Evolutionary conservation across 2,329 filamentous ascomycete species (phyloP), one percentile per base, ranked within the genome.

Genomic region (Arthrobotrys entomopaga): DNA sequence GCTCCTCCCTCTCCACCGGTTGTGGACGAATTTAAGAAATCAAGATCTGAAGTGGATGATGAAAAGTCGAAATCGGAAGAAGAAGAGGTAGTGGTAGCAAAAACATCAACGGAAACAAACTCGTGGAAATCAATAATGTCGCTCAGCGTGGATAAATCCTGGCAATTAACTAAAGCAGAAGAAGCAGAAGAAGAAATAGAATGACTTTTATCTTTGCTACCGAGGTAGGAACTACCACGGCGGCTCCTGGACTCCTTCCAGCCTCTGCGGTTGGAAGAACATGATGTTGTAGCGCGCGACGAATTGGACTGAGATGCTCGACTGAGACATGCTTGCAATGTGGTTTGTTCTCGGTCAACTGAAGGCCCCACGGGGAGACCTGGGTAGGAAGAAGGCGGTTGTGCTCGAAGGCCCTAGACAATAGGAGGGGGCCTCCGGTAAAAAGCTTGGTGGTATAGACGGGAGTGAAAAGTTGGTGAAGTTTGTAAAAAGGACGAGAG

Each of bases 301-400:
- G 40, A 66, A 63, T 40, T 56, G 22, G 38, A 15, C 11, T 19
- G 40, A 26, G 61, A 26, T 24, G 24, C 61, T 46, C 48, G 69
- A 61, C 11, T 29, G 29, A 56, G 61, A 73, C 69, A 73, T 73
- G 61, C 20, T 63, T 42, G 56, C 69, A 73, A 66, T 26, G 61
- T 73, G 22, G 61, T 60, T 40, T 48, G 38, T 66, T 52, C 69
- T 11, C 43, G 49, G 13, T 24, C 52, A 26, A 56, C 61, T 65
- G 50, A 73, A 66, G 69, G 69, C 56, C 69, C 26, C 69, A 73
- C 61, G 46, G 61, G 67, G 69, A 73, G 69, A 66, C 69, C 69
- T 65, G 69, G 61, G 19, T 13, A 38, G 61, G 24, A 52, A 57
- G 59, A 24, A 38, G 42, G 52, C n/a, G n/a, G 34, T 13, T 48